phyloP scores from a whole-genome alignment of 148 eudicot genomes.

The Mesembryanthemum crystallinum region DNA sequence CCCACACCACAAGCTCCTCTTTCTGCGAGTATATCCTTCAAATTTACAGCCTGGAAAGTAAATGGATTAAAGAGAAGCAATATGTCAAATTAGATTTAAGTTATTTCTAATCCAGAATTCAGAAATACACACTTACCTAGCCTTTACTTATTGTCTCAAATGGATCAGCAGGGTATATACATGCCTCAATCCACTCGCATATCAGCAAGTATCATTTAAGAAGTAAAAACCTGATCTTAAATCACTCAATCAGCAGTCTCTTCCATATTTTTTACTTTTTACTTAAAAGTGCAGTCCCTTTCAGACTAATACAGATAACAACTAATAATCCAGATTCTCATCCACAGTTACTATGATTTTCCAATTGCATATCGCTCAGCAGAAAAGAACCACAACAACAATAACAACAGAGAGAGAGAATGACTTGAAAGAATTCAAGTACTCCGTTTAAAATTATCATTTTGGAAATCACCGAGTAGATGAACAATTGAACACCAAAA shows the following conservation, averaged over 20 bases:
- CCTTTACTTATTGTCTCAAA: not conserved
- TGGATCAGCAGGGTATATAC: slow-evolving; percentile 3
- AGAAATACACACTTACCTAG: not conserved
- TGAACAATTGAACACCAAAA: too few species aligned
- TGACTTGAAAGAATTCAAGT: not conserved
- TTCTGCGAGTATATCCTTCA: slow-evolving; percentile 85
- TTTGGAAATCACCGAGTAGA: not conserved
- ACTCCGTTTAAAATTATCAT: not conserved
- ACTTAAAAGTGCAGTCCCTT: not conserved
- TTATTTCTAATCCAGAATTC: not conserved
- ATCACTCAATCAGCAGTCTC: not conserved
- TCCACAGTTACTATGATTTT: not conserved
- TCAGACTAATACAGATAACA: not conserved
- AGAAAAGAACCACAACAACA: not conserved
- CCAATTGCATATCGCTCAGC: not conserved
- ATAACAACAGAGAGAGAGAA: not conserved
- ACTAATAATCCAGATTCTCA: not conserved
- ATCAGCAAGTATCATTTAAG: not conserved
- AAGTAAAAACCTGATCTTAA: slow-evolving; percentile 2
- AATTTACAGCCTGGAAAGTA: slow-evolving; percentile 68
- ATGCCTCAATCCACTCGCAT: not conserved
- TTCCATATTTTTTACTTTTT: too few species aligned
- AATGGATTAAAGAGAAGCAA: slow-evolving; percentile 10
- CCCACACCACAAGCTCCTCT: slow-evolving; percentile 99
- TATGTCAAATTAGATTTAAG: not conserved